Base-by-base conservation (phyloP, 1,139 yeast genomes). In the Zhuliangozyma blackwelliae region DNA sequence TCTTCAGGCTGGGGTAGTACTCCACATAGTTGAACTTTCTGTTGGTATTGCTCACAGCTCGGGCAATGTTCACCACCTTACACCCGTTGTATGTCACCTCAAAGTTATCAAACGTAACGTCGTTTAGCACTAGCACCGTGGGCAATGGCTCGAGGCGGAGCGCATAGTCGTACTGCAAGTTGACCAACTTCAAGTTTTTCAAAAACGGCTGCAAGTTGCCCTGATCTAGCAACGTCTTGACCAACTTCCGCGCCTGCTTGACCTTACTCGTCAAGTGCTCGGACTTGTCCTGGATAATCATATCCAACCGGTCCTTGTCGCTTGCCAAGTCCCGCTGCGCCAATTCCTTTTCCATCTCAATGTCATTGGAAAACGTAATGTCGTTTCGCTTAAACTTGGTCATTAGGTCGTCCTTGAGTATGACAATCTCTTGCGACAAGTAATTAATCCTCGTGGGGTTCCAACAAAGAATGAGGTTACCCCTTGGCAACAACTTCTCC, bases 131-230 rank as follows among this genome's bases (percentile, higher is more conserved):
- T 10, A 85, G 42, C 12, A 81, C 64, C n/a, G 76, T 72, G 0
- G 98, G 98, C 25, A 87, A 63, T 1, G 97, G 97, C 34, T 83
- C 77, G 37, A 92, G 57, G 20, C 84, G 71, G 39, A 92, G 66
- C 2, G 79, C 65, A 46, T 80, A 79, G 52, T 87, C 95, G 49
- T 75, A 75, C 41, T 79, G 82, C 64, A 95, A 77, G 28, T 77
- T 65, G 1, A 87, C 67, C 1, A 94, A 83, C 42, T 87, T 74
- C 25, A 77, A 63, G 29, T 69, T 61, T 23, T 68, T 59, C 5
- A 79, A 65, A 53, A 89, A 88, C 12, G 98, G 97, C 32, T 94
- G 84, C 36, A 92, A 57, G 52, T 79, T 84, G 1, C 95, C 95
- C 59, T 92, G 98, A 52, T 88, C 96, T 10, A 92, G 61, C 2